Evolutionary conservation across 768 basidiomycete species (phyloP).

Genomic region (Leccinum uliginosum): DNA sequence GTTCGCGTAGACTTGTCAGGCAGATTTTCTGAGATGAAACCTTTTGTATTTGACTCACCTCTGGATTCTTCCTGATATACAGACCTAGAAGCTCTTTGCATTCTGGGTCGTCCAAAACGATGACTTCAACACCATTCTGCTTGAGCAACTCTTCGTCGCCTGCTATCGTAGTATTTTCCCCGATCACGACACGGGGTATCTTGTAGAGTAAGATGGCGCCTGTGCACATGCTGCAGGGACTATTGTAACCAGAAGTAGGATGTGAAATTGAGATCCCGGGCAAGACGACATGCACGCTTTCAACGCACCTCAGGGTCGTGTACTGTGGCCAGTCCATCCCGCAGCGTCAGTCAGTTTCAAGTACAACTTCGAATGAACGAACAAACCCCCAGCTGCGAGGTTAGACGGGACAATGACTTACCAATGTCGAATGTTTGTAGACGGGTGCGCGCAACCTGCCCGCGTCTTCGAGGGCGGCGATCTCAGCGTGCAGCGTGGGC

Average conservation of each 20-base stretch:
- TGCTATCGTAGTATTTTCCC: conserved; percentile 52
- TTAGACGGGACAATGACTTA: conserved; percentile 18
- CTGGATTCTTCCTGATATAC: conserved; percentile 54
- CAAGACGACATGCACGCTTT: neutral
- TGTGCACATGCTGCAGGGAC: conserved; percentile 64
- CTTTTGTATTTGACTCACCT: conserved; percentile 31
- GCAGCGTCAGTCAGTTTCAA: neutral
- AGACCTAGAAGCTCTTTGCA: conserved; percentile 51
- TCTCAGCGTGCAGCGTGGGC: conserved; percentile 45
- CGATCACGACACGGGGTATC: conserved; percentile 63
- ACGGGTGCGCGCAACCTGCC: conserved; percentile 43
- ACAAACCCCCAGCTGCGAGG: neutral
- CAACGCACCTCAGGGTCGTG: conserved; percentile 34
- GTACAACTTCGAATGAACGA: neutral
- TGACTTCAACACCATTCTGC: conserved; percentile 50
- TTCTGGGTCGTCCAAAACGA: conserved; percentile 43
- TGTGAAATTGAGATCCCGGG: neutral
- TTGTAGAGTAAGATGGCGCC: conserved; percentile 61
- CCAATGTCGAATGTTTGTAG: conserved; percentile 49
- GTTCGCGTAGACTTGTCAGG: neutral
- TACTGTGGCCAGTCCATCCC: conserved; percentile 24
- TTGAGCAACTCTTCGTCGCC: conserved; percentile 55
- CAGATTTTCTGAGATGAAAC: neutral
- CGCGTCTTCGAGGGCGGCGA: conserved; percentile 47
- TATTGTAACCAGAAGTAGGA: neutral